These are phyloP conservation scores for Guadua angustifolia DNA, from an alignment of 176 grass and related monocot genomes.

Conservation along the genomic window DNA sequence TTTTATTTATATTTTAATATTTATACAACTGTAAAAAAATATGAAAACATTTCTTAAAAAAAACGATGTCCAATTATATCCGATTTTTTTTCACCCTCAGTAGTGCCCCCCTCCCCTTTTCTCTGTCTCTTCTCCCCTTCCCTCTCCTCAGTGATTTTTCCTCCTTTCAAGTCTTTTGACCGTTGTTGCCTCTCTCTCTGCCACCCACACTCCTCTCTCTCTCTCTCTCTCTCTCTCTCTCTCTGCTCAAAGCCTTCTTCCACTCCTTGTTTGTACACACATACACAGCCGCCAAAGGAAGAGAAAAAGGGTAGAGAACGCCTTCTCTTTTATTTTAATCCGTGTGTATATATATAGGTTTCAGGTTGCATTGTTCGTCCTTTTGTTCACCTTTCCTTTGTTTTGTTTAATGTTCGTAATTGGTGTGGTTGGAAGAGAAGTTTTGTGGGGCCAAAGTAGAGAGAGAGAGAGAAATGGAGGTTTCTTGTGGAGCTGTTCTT, in stretches of 20 bases:
- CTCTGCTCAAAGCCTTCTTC: conserved; percentile 29
- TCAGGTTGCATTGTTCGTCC: neutral
- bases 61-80: no score
- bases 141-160: conserved; percentile 22
- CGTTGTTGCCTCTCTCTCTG: conserved; percentile 54
- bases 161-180: conserved; percentile 63
- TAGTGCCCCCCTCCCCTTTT: conserved; percentile 5
- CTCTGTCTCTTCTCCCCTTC: neutral
- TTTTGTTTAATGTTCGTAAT: conserved; percentile 53
- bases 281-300: neutral
- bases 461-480: conserved; percentile 13
- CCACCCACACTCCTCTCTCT: conserved; percentile 9
- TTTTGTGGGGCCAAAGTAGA: conserved; percentile 50
- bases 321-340: conserved; percentile 44
- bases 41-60: no score
- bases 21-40: no score
- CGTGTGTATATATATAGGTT: neutral
- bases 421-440: conserved; percentile 38
- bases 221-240: conserved; percentile 31
- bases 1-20: no score
- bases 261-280: conserved; percentile 43
- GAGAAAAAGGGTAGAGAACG: conserved; percentile 9
- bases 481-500: conserved; percentile 40
- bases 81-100: no score
- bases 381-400: conserved; percentile 33